Conservation (phyloP, 2,329 filamentous ascomycete species). For the Tolypocladium inflatum region DNA sequence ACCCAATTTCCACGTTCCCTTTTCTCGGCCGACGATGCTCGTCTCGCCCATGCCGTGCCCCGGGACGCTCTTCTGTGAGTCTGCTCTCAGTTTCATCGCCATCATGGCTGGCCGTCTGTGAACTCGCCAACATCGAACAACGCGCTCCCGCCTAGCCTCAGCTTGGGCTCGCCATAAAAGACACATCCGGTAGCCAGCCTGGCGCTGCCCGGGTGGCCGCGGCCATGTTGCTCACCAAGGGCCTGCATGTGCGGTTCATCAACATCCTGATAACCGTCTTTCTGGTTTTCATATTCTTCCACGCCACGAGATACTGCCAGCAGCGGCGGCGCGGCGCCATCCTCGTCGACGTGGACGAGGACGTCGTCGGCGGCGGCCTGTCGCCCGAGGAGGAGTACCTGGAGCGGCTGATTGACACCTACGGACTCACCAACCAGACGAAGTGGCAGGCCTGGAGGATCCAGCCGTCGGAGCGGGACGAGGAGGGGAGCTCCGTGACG, state of each 20-base stretch:
- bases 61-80: background rate
- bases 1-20: background rate
- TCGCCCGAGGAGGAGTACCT: slow-evolving; percentile 23
- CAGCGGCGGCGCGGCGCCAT: slow-evolving; percentile 4
- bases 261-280: slow-evolving; percentile 11
- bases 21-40: background rate
- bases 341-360: slow-evolving; percentile 5
- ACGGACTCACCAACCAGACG: slow-evolving; percentile 19
- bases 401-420: slow-evolving; percentile 14
- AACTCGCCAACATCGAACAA: background rate
- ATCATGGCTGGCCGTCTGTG: background rate
- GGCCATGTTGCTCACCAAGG: slow-evolving; percentile 16
- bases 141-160: background rate
- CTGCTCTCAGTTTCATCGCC: background rate
- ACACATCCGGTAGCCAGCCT: background rate
- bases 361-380: slow-evolving; percentile 4
- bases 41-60: background rate
- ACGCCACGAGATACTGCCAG: slow-evolving; percentile 7
- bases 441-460: slow-evolving; percentile 25
- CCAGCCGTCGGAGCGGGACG: slow-evolving; percentile 16
- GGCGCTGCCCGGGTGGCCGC: slow-evolving; percentile 3
- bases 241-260: slow-evolving; percentile 12
- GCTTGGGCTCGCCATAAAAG: background rate
- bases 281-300: slow-evolving; percentile 17
- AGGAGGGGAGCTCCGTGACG: slow-evolving; percentile 17